A percentile compares a stretch with the other conserved stretches of the same genome.
Conservation (phyloP, 768 basidiomycete species). For the Leccinum boreale region DNA sequence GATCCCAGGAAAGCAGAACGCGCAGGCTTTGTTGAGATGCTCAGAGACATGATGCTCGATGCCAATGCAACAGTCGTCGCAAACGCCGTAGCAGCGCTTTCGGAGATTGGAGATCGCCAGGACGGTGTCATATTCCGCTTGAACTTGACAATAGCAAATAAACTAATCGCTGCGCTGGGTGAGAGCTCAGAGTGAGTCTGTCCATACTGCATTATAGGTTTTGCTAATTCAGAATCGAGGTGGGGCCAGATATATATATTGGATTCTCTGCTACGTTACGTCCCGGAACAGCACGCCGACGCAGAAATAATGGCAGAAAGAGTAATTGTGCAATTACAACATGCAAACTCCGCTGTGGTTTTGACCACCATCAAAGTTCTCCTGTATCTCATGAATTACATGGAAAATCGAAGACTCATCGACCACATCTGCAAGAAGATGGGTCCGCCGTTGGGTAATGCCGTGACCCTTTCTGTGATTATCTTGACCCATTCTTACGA, state of each 20-base stretch:
- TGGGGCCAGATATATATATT: conserved; percentile 99
- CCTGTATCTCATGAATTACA: conserved; percentile 98
- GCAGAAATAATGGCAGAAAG: conserved; percentile 96
- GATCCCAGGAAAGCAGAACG: conserved; percentile 86
- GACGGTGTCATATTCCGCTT: conserved; percentile 92
- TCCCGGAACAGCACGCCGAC: conserved; percentile 84
- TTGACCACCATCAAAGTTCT: conserved; percentile 96
- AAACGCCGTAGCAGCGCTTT: conserved; percentile 93
- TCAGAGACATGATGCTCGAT: conserved; percentile 91
- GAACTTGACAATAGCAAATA: conserved; percentile 83
- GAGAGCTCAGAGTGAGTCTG: conserved; percentile 94
- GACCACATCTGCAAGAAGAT: conserved; percentile 95
- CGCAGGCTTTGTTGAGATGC: conserved; percentile 85
- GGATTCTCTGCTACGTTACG: conserved; percentile 88
- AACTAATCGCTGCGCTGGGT: conserved; percentile 83
- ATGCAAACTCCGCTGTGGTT: conserved; percentile 99
- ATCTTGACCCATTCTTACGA: conserved; percentile 2
- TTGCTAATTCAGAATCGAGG: conserved; percentile 41
- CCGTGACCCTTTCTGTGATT: not conserved
- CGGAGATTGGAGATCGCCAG: conserved; percentile 95
- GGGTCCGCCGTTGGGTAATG: conserved; percentile 89
- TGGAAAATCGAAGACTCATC: conserved; percentile 83
- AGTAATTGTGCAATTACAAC: conserved; percentile 88
- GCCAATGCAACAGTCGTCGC: conserved; percentile 95
- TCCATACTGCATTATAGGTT: not conserved